These are phyloP conservation scores for Cantharellus cinnabarinus DNA, from an alignment of 768 basidiomycete species.

Conservation along the genomic window DNA sequence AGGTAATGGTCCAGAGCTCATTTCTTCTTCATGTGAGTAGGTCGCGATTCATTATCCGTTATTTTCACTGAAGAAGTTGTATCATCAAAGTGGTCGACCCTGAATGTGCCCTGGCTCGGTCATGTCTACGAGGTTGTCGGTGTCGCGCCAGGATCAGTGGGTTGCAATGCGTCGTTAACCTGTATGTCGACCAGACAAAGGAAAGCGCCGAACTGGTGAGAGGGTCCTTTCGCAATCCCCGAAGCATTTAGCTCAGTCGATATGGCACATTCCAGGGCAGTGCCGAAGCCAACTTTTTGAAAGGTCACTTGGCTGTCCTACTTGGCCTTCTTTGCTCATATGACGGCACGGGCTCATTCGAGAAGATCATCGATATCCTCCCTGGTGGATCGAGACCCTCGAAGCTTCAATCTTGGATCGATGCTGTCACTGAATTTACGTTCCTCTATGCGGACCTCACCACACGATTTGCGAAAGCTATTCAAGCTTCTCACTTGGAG, in stretches of 20 bases:
- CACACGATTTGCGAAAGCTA: slow-evolving; percentile 5
- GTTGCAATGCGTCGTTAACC: slow-evolving; percentile 28
- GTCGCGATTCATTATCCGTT: slow-evolving; percentile 24
- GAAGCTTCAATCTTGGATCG: slow-evolving; percentile 18
- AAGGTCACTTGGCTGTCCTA: slow-evolving; percentile 56
- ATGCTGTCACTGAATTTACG: slow-evolving; percentile 23
- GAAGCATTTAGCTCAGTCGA: slow-evolving; percentile 22
- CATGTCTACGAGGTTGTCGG: slow-evolving; percentile 32
- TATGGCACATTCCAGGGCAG: slow-evolving; percentile 13
- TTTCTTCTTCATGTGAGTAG: slow-evolving; percentile 18
- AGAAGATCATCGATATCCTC: slow-evolving; percentile 17
- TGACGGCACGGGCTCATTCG: slow-evolving; percentile 13
- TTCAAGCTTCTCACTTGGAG: slow-evolving; percentile 3
- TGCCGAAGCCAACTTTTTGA: slow-evolving; percentile 20
- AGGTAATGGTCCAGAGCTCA: background rate
- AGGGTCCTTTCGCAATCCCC: background rate
- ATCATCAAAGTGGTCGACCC: slow-evolving; percentile 27
- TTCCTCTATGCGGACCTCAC: slow-evolving; percentile 20
- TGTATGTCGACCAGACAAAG: slow-evolving; percentile 23
- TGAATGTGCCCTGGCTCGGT: slow-evolving; percentile 27
- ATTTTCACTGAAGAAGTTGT: slow-evolving; percentile 13
- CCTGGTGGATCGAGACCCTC: slow-evolving; percentile 17
- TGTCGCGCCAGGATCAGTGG: slow-evolving; percentile 28
- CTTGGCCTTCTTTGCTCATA: slow-evolving; percentile 32
- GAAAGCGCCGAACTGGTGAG: slow-evolving; percentile 14